Conservation (phyloP, 139 green algal genomes). For the Mesostigma viride region DNA sequence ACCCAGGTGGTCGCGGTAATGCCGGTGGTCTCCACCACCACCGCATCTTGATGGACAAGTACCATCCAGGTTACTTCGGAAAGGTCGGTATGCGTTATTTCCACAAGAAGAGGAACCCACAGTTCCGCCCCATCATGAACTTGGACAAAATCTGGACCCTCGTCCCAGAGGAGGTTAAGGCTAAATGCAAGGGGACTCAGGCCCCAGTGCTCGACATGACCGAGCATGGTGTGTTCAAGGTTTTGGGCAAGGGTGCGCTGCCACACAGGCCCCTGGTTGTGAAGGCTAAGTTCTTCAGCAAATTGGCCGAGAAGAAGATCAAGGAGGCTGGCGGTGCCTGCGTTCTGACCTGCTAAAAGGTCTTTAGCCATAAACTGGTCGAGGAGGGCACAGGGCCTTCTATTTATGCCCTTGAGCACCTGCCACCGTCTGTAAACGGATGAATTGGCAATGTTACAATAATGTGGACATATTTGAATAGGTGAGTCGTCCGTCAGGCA, state of each 20-base stretch:
- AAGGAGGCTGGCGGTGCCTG: constrained; percentile 83
- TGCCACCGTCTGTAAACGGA: too few relatives aligned
- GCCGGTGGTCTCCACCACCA: constrained; percentile 98
- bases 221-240: constrained; percentile 68
- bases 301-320: constrained; percentile 97
- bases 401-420: too few relatives aligned
- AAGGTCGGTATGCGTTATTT: constrained; percentile 97
- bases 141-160: constrained; percentile 94
- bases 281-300: constrained; percentile 93
- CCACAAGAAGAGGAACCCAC: constrained; percentile 89
- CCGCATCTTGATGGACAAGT: constrained; percentile 96
- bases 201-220: constrained; percentile 94
- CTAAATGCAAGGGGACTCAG: constrained; percentile 8
- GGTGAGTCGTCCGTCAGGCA: too few relatives aligned
- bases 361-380: too few relatives aligned
- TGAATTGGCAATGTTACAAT: too few relatives aligned
- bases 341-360: constrained; percentile 65
- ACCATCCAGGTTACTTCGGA: constrained; percentile 47
- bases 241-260: constrained; percentile 90
- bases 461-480: too few relatives aligned
- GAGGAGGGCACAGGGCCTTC: too few relatives aligned
- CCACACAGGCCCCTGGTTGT: constrained; percentile 89
- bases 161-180: constrained; percentile 52
- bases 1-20: constrained; percentile 94
- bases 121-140: constrained; percentile 92